Base-by-base conservation (phyloP, 2,329 filamentous ascomycete species). In the Talaromyces sp. region DNA sequence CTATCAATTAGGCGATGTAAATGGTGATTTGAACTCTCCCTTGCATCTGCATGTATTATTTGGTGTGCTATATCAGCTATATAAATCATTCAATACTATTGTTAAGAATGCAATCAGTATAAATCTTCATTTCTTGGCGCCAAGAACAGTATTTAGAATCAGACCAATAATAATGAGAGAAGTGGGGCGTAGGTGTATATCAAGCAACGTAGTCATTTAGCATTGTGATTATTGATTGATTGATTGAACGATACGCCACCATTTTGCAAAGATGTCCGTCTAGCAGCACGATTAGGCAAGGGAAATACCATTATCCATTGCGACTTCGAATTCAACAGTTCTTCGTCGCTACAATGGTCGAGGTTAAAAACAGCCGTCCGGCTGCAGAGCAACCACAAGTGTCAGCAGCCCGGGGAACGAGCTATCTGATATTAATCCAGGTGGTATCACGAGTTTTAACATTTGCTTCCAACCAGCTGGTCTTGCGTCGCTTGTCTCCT, bases 401-500 rank as follows among this genome's bases (percentile, higher is more conserved):
- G 19, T 56, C 57, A 27, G 9, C 58, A 17, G 57, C 91, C 58
- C 85, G 86, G 63, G 92, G 91, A 60, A 92, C 92, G 58, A 90
- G 90, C 15, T 88, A 95, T 70, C 85, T 99, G 67, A 96, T 99
- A 72, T 79, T 91, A 57, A 86, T 97, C 52, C 95, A 98, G 77
- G 82, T 99, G 65, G 83, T 83, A 52, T 97, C 93, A n/a, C 89
- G 93, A 63, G 87, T 88, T 59, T 80, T 96, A 65, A 98, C 93
- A 27, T 99, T 99, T 77, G 77, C 89, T 67, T 90, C 95, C 72
- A 99, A 98, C 77, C 93, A 99, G 75, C 75, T 96, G 42, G 85
- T 99, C 32, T 84, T 99, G 8, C 91, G 93, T 39, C 93, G 90
- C 72, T 80, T 98, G 52, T 96, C 92, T 1, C 93, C 95, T 0